Evolutionary conservation across 2,329 filamentous ascomycete genomes (phyloP).

Genomic region (Dothiorella sarmentorum): DNA sequence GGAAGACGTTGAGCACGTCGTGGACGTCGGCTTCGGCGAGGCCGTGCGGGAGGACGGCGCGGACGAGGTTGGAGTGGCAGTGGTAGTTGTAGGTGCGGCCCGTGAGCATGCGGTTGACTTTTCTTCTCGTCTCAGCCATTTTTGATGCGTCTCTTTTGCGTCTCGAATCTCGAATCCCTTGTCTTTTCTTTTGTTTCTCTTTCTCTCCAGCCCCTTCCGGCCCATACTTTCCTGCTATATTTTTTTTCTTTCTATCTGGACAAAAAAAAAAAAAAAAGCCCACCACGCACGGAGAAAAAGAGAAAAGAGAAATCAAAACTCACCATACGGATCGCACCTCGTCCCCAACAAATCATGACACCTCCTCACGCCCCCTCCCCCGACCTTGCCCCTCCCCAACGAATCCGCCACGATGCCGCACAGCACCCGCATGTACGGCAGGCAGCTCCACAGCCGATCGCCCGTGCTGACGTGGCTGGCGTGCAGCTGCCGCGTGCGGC

Average conservation of each 20-base stretch:
- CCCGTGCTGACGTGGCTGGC: constrained; percentile 68
- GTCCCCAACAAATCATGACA: constrained; percentile 79
- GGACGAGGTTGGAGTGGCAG: constrained; percentile 77
- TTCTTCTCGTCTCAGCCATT: not conserved
- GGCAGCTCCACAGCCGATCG: constrained; percentile 72
- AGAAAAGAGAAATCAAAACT: constrained; percentile 27
- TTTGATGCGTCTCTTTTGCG: too few species aligned
- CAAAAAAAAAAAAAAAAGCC: not conserved
- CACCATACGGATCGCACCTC: constrained; percentile 73
- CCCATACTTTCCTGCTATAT: not conserved
- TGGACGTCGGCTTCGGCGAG: constrained; percentile 73
- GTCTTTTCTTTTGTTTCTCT: not conserved
- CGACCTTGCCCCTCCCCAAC: constrained; percentile 53
- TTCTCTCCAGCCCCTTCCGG: not conserved
- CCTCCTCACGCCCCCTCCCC: constrained; percentile 61
- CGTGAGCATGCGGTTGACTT: constrained; percentile 67
- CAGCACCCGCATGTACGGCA: constrained; percentile 74
- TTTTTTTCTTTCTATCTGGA: not conserved
- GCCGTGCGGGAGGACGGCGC: constrained; percentile 66
- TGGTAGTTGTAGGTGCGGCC: constrained; percentile 74
- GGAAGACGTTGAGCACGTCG: constrained; percentile 83
- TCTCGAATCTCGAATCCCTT: not conserved
- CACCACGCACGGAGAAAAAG: not conserved
- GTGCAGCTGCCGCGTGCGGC: constrained; percentile 74
- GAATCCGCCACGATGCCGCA: constrained; percentile 66